phyloP scores from a whole-genome alignment of 305 asterid species.

The Fraxinus paxiana region DNA sequence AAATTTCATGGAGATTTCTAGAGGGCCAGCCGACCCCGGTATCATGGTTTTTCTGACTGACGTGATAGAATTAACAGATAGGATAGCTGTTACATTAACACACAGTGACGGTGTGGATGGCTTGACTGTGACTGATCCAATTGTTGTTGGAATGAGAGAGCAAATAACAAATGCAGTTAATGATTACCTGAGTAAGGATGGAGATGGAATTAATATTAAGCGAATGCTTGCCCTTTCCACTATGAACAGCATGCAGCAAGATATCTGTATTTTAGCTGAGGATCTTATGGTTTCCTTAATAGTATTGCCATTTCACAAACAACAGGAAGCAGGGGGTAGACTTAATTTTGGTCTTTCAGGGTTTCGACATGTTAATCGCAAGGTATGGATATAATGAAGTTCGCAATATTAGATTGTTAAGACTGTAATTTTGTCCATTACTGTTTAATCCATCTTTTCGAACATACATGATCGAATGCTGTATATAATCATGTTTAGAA shows the following conservation, averaged over 20 bases:
- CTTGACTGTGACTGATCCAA: constrained; percentile 62
- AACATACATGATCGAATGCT: background rate
- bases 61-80: constrained; percentile 73
- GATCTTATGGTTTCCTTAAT: constrained; percentile 61
- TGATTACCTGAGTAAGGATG: constrained; percentile 38
- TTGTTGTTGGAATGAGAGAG: constrained; percentile 58
- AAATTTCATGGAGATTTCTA: constrained; percentile 62
- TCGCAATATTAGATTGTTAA: background rate
- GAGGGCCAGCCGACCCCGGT: constrained; percentile 70
- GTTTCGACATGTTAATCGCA: constrained; percentile 76
- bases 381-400: constrained; percentile 37
- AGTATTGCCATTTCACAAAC: constrained; percentile 77
- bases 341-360: constrained; percentile 62
- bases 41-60: constrained; percentile 64
- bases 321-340: constrained; percentile 63
- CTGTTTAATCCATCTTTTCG: background rate
- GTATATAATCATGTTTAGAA: background rate
- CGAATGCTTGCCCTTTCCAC: constrained; percentile 77
- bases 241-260: constrained; percentile 67
- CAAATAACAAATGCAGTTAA: constrained; percentile 39
- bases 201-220: constrained; percentile 48
- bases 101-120: constrained; percentile 44
- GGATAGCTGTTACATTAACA: constrained; percentile 63
- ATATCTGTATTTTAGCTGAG: constrained; percentile 72
- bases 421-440: background rate